These are phyloP conservation scores for Pseudotsuga menziesii DNA, from an alignment of 75 land plant species.

Conservation along the genomic window DNA sequence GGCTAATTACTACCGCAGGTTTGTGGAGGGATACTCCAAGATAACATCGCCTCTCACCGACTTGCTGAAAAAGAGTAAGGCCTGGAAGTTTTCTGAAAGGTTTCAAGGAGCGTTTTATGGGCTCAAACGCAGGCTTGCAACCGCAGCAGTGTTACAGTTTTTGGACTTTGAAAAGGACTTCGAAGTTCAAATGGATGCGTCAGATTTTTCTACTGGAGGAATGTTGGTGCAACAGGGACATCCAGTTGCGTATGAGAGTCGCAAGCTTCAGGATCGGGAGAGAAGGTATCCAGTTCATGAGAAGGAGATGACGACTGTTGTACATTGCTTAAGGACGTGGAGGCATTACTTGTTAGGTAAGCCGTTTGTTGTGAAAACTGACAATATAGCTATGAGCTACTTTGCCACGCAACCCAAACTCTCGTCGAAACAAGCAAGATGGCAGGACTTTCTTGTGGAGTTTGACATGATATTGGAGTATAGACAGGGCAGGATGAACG, in stretches of 20 bases:
- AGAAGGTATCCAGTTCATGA: background rate
- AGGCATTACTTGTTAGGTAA: background rate
- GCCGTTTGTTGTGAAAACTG: background rate
- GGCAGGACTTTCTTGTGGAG: background rate
- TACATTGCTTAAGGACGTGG: background rate
- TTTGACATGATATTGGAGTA: background rate
- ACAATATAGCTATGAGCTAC: background rate
- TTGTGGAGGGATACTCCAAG: conserved; percentile 12
- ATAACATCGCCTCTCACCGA: background rate
- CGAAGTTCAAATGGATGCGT: conserved; percentile 10
- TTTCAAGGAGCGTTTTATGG: background rate
- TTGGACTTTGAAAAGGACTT: conserved; percentile 2
- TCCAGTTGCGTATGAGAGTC: conserved; percentile 1
- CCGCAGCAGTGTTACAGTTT: background rate
- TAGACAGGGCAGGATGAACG: background rate
- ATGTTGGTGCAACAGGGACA: conserved; percentile 1
- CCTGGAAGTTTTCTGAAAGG: background rate
- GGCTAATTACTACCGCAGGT: background rate
- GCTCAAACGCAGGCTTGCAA: conserved; percentile 10
- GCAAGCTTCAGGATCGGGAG: conserved; percentile 3
- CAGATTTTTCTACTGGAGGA: conserved; percentile 1
- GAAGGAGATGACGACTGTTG: background rate
- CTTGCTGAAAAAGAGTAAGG: background rate
- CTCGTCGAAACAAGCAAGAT: background rate
- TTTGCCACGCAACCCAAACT: background rate